phyloP scores from a whole-genome alignment of 1,284 basidiomycete species.

The Ganoderma sp. region DNA sequence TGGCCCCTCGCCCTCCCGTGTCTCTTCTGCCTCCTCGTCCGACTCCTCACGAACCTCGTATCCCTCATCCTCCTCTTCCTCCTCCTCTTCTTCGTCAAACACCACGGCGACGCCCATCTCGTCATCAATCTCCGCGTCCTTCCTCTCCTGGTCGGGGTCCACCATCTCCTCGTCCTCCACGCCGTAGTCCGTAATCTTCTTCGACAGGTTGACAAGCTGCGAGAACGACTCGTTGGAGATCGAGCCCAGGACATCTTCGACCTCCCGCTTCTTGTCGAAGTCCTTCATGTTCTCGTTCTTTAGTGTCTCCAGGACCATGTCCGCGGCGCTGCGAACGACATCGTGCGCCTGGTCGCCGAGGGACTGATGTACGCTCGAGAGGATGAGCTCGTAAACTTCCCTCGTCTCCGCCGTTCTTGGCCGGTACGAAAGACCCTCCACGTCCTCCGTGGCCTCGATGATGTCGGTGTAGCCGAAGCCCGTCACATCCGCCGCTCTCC shows the following conservation, averaged over 20 bases:
- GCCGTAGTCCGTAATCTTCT: constrained; percentile 97
- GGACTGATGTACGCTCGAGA: constrained; percentile 81
- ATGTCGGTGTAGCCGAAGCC: constrained; percentile 87
- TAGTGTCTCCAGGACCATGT: constrained; percentile 87
- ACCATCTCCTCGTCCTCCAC: constrained; percentile 82
- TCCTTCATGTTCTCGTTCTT: constrained; percentile 94
- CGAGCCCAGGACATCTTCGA: constrained; percentile 80
- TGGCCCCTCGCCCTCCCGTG: constrained; percentile 51
- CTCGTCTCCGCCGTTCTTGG: constrained; percentile 94
- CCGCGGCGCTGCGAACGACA: constrained; percentile 93
- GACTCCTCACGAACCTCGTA: constrained; percentile 81
- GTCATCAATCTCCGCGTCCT: constrained; percentile 87
- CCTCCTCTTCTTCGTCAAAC: constrained; percentile 94
- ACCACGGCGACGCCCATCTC: constrained; percentile 95
- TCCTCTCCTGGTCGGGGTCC: constrained; percentile 77
- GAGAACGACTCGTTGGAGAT: constrained; percentile 82
- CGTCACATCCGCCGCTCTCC: constrained; percentile 55
- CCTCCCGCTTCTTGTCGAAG: constrained; percentile 97
- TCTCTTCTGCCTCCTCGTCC: constrained; percentile 78
- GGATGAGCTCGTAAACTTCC: constrained; percentile 93
- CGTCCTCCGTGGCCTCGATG: constrained; percentile 90
- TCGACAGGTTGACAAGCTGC: constrained; percentile 86
- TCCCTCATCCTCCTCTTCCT: constrained; percentile 88
- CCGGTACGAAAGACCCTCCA: constrained; percentile 92
- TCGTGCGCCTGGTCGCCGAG: constrained; percentile 97